These are phyloP conservation scores for Millerozyma miso DNA, from an alignment of 805 yeast species.

Conservation along the genomic window DNA sequence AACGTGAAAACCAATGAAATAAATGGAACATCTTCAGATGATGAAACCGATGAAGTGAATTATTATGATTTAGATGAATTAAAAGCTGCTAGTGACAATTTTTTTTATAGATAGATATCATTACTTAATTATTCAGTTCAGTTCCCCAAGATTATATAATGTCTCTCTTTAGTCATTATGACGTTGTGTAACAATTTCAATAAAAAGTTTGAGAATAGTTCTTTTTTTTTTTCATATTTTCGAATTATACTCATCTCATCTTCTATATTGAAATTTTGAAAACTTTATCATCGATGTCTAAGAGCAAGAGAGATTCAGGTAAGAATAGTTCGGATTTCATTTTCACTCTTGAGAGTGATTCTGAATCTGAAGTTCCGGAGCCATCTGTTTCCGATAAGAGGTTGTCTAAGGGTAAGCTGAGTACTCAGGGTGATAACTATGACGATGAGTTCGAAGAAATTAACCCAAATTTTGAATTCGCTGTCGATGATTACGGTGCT, in stretches of 20 bases:
- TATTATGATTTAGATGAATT: slow-evolving; percentile 16
- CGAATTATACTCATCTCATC: neutral
- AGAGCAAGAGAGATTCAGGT: slow-evolving; percentile 1
- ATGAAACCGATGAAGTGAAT: slow-evolving; percentile 25
- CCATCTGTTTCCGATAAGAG: slow-evolving; percentile 13
- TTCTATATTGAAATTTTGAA: neutral
- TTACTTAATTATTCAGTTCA: neutral
- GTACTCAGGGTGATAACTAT: slow-evolving; percentile 17
- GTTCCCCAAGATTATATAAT: neutral
- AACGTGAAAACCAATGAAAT: slow-evolving; percentile 3
- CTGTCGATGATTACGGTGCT: slow-evolving; percentile 54
- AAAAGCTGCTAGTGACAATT: slow-evolving; percentile 6
- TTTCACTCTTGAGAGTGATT: slow-evolving; percentile 73
- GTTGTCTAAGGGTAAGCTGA: slow-evolving; percentile 12
- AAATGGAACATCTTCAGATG: slow-evolving; percentile 10
- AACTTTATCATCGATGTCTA: slow-evolving; percentile 1
- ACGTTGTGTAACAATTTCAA: no score
- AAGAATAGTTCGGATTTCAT: slow-evolving; percentile 47
- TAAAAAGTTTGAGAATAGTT: neutral
- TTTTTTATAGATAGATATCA: neutral
- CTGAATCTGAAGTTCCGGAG: slow-evolving; percentile 36
- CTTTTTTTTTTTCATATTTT: neutral
- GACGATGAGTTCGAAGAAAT: slow-evolving; percentile 48
- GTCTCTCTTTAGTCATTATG: neutral
- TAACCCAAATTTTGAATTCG: slow-evolving; percentile 72